A percentile compares a stretch with the other conserved stretches of the same genome.
These are phyloP conservation scores for Solanum sitiens DNA, from an alignment of 257 asterid genomes.

Conservation along the genomic window DNA sequence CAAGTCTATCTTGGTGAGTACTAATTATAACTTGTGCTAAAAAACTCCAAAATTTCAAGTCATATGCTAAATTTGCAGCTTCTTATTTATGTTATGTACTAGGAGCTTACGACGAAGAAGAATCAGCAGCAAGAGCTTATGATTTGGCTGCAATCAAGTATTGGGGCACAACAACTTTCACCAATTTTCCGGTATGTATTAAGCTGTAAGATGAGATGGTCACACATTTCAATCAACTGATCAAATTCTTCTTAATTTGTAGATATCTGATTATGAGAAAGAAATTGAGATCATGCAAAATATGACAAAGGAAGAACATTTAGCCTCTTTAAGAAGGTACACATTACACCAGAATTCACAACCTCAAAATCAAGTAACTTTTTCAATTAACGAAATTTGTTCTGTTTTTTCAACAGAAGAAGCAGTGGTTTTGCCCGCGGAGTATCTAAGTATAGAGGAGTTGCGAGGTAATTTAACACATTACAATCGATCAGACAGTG, in stretches of 20 bases:
- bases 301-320: slow-evolving; percentile 44
- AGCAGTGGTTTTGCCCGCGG: slow-evolving; percentile 78
- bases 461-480: slow-evolving; percentile 33
- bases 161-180: slow-evolving; percentile 41
- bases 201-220: neutral
- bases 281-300: slow-evolving; percentile 40
- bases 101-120: slow-evolving; percentile 54
- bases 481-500: neutral
- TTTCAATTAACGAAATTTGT: neutral
- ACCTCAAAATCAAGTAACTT: neutral
- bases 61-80: neutral
- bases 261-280: slow-evolving; percentile 26
- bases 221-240: neutral
- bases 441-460: slow-evolving; percentile 66
- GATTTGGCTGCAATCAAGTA: slow-evolving; percentile 48
- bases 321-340: slow-evolving; percentile 52
- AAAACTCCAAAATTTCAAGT: neutral
- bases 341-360: neutral
- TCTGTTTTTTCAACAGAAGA: slow-evolving; percentile 21
- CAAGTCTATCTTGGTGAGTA: slow-evolving; percentile 81
- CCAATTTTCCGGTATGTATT: slow-evolving; percentile 26
- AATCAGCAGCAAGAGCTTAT: slow-evolving; percentile 48
- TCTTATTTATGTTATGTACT: neutral
- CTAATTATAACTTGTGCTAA: neutral
- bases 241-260: neutral